Percentiles rank a stretch among this genome's conserved stretches.
Conservation (phyloP, 2,329 filamentous ascomycete genomes). For the Metarhizium humberi region DNA sequence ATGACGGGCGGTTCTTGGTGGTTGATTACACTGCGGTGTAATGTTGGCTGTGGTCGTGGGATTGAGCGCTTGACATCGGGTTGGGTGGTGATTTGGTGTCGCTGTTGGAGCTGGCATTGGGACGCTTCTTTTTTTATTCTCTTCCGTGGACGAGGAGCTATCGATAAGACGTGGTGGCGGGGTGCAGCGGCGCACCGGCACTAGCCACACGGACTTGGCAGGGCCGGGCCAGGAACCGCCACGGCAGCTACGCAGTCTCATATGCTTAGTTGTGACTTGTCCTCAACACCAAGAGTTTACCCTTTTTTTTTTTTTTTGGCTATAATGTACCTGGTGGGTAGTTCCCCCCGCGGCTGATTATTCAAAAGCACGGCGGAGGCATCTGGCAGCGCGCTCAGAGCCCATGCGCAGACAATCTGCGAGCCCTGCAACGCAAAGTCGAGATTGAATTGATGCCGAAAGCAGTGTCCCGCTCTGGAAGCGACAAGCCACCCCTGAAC, state of each 20-base stretch:
- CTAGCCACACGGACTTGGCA: background rate
- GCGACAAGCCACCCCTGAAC: slow-evolving; percentile 4
- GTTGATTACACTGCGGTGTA: background rate
- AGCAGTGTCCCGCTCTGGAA: background rate
- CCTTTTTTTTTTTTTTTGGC: no score
- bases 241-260: no score
- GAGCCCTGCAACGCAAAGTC: background rate
- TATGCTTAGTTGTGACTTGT: no score
- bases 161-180: slow-evolving; percentile 8
- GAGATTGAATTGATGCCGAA: background rate
- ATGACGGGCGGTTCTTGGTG: slow-evolving; percentile 41
- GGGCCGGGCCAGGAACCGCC: no score
- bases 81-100: background rate
- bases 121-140: background rate
- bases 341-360: no score
- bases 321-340: no score
- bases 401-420: no score
- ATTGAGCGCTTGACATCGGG: background rate
- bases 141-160: slow-evolving; percentile 6
- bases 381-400: no score
- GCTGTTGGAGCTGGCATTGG: background rate
- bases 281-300: no score
- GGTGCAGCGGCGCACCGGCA: background rate
- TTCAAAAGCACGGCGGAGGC: no score
- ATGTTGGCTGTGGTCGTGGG: background rate